Evolutionary conservation across 768 basidiomycete species (phyloP), one percentile per base, ranked within the genome.

Genomic region (Leucosporidium scottii): DNA sequence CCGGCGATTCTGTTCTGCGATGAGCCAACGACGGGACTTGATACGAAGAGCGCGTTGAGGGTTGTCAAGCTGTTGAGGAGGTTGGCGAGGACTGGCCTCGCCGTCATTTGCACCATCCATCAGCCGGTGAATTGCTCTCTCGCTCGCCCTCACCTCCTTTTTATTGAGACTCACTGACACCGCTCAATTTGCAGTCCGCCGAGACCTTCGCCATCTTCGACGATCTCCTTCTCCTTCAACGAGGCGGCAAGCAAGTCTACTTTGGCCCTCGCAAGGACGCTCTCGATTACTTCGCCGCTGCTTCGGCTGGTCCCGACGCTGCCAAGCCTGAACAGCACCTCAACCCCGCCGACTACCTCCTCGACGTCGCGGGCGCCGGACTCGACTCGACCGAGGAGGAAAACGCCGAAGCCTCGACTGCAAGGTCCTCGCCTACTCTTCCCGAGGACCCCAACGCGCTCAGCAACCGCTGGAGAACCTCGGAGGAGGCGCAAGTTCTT

Each of bases 191-290:
- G 34, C 15, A 66, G 67, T 69, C 86, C 60, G 88, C 91, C 75
- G 79, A 79, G 56, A 79, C 79, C 61, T 81, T 79, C 73, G 65
- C 77, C 27, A 75, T 78, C 74, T 93, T 96, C 73, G 92, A 82
- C 71, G 77, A 79, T 12, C 76, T 83, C 20, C 78, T 83, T 15
- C 77, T 82, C 63, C 75, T 82, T 34, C 86, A 91, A 74, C 81
- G 82, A 21, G 92, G 92, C 2, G 92, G 92, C 10, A 86, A 90
- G 77, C 92, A 91, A 0, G 89, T 93, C n/a, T 73, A 70, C 66
- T 69, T 67, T 20, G 72, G 72, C 3, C 61, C 93, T 12, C 85
- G 85, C 4, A 79, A 82, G 58, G 77, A 82, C 62, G 90, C 89
- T 0, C 81, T 84, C 56, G 80, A 84, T 66, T 89, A 88, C 77